These are phyloP conservation scores for Rhodomyrtus tomentosa DNA, from an alignment of 345 rosid genomes.

Conservation along the genomic window DNA sequence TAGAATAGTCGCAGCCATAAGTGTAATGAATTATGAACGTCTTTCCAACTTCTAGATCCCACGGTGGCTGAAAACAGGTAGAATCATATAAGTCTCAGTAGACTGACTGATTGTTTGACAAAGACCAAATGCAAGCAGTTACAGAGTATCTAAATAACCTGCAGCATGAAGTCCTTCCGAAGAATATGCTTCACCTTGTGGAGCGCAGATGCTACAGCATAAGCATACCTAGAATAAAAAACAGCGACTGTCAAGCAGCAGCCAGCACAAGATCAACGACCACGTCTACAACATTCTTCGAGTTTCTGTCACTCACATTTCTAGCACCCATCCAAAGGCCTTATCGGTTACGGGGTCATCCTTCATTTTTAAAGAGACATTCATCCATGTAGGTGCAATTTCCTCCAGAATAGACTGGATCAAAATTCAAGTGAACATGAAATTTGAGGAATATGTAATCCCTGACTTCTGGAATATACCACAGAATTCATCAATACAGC, in stretches of 20 bases:
- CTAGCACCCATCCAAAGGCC: slow-evolving; percentile 82
- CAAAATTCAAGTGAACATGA: not conserved
- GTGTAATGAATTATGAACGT: slow-evolving; percentile 67
- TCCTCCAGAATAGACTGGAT: slow-evolving; percentile 49
- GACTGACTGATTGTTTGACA: not conserved
- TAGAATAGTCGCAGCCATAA: slow-evolving; percentile 60
- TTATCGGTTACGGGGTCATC: slow-evolving; percentile 60
- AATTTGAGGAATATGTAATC: not conserved
- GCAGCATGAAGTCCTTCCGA: slow-evolving; percentile 60
- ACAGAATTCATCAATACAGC: not conserved
- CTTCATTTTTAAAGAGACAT: slow-evolving; percentile 66
- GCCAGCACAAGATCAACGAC: not conserved
- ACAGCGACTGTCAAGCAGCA: not conserved
- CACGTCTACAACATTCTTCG: not conserved
- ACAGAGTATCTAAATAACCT: slow-evolving; percentile 26
- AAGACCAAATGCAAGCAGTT: not conserved
- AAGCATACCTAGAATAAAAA: slow-evolving; percentile 48
- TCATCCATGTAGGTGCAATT: slow-evolving; percentile 73
- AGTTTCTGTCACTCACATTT: slow-evolving; percentile 38
- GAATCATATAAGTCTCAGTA: not conserved
- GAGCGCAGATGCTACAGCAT: slow-evolving; percentile 72
- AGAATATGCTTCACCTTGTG: slow-evolving; percentile 58
- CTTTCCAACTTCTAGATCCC: slow-evolving; percentile 60
- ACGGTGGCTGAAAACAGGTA: slow-evolving; percentile 50
- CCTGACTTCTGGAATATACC: not conserved